Conservation (phyloP, 2,329 filamentous ascomycete species). For the Aspergillus sp. region DNA sequence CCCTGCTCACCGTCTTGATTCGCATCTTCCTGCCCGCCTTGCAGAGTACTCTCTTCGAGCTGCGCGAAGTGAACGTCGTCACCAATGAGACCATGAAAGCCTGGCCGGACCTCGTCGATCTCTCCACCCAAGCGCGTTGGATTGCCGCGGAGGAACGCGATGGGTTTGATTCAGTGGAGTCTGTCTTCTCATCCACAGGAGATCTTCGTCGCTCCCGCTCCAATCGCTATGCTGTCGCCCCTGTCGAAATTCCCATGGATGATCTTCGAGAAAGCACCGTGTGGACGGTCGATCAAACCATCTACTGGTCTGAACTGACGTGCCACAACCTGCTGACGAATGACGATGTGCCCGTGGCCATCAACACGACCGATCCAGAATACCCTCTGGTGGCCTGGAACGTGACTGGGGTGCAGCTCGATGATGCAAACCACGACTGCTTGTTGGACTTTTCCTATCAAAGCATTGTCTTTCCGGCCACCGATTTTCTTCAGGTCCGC, state of each 20-base stretch:
- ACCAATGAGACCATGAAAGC: conserved; percentile 23
- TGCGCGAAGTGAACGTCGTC: conserved; percentile 26
- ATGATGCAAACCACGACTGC: conserved; percentile 18
- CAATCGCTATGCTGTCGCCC: conserved; percentile 28
- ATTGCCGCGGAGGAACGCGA: conserved; percentile 28
- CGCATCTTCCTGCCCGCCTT: conserved; percentile 33
- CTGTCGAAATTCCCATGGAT: conserved; percentile 29
- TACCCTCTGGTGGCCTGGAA: conserved; percentile 27
- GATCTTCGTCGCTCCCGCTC: conserved; percentile 25
- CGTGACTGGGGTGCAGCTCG: conserved; percentile 24
- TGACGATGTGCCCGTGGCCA: conserved; percentile 19
- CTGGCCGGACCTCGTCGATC: conserved; percentile 28
- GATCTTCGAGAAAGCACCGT: conserved; percentile 22
- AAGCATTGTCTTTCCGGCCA: conserved; percentile 27
- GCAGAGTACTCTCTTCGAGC: conserved; percentile 31
- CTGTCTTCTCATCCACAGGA: conserved; percentile 17
- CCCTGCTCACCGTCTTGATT: conserved; percentile 29
- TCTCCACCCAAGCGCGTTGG: conserved; percentile 30
- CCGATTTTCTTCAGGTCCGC: conserved; percentile 32
- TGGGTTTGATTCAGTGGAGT: conserved; percentile 21
- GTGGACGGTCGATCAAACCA: conserved; percentile 33
- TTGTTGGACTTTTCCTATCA: conserved; percentile 29
- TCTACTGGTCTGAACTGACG: conserved; percentile 30
- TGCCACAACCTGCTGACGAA: conserved; percentile 23
- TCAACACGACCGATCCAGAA: conserved; percentile 17